phyloP scores from a whole-genome alignment of 768 basidiomycete genomes.

The Suillus placidus region DNA sequence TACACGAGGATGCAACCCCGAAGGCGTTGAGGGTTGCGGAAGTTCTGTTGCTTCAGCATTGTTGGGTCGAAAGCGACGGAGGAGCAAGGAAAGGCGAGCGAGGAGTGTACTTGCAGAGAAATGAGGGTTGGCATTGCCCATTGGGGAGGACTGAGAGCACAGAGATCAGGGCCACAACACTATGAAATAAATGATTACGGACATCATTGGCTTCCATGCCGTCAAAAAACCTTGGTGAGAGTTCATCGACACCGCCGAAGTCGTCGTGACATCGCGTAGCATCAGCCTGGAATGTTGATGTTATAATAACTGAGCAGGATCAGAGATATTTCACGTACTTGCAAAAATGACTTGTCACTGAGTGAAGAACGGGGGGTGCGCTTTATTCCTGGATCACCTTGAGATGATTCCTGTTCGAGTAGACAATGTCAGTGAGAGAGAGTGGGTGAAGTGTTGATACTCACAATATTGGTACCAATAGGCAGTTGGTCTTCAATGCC shows the following conservation, averaged over 20 bases:
- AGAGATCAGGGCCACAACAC: neutral
- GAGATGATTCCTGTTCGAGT: neutral
- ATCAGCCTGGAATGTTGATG: neutral
- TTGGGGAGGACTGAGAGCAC: neutral
- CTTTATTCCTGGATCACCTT: neutral
- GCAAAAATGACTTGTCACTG: neutral
- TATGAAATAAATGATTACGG: neutral
- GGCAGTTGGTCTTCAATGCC: neutral
- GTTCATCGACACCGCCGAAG: neutral
- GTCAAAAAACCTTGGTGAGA: neutral
- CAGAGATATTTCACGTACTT: neutral
- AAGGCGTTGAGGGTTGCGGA: neutral
- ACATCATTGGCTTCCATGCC: neutral
- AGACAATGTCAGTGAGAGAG: neutral
- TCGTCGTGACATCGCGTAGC: neutral
- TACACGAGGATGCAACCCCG: neutral
- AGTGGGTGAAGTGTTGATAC: neutral
- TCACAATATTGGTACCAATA: neutral
- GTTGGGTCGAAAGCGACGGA: neutral
- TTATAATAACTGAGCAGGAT: neutral
- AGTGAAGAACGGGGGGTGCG: neutral
- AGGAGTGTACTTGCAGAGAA: neutral
- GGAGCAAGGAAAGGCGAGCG: neutral
- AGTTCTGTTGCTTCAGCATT: neutral
- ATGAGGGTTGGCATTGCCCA: neutral